Evolutionary conservation across 345 rosid genomes (phyloP).

Genomic region (Moringa oleifera): DNA sequence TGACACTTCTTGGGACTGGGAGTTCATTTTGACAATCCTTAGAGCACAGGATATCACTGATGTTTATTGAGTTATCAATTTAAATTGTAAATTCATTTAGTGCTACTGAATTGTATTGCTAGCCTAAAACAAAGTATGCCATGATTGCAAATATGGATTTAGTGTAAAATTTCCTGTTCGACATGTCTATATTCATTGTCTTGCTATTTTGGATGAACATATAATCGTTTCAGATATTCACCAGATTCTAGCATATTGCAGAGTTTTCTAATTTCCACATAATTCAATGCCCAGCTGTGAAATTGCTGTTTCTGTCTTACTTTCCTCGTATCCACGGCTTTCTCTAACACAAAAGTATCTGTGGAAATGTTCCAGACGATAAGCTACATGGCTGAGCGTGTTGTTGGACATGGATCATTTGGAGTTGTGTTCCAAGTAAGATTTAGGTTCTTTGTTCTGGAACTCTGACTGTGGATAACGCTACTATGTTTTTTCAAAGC

Average conservation of each 20-base stretch:
- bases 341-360: constrained; percentile 5
- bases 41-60: too few relatives aligned
- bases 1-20: too few relatives aligned
- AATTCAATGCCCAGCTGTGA: not conserved
- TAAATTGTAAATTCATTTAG: too few relatives aligned
- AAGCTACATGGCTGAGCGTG: constrained; percentile 99
- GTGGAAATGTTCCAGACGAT: constrained; percentile 54
- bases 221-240: not conserved
- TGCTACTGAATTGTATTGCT: too few relatives aligned
- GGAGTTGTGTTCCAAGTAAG: constrained; percentile 96
- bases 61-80: too few relatives aligned
- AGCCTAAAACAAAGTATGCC: not conserved
- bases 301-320: not conserved
- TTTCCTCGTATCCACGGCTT: not conserved
- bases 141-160: not conserved
- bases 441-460: constrained; percentile 10
- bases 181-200: not conserved
- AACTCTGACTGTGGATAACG: not conserved
- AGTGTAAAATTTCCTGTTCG: not conserved
- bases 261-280: too few relatives aligned
- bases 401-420: constrained; percentile 95
- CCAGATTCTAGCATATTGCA: not conserved
- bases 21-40: too few relatives aligned
- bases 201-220: constrained; percentile 1
- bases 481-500: not conserved